These are phyloP conservation scores for Yarrowia sp. DNA, from an alignment of 805 yeast species.

Conservation along the genomic window DNA sequence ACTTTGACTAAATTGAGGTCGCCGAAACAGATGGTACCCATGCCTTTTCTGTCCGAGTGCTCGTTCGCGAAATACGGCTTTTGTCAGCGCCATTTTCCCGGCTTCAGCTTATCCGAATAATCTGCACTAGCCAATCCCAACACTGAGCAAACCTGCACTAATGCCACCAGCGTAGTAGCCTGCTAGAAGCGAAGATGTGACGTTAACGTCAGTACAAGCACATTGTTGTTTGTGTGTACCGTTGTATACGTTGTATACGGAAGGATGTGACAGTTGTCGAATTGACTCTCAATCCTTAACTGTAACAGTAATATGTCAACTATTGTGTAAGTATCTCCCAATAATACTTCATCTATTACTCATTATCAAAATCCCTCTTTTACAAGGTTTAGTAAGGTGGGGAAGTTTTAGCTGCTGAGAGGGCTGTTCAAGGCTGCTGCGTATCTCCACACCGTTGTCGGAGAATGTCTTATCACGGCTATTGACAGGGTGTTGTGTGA, in stretches of 20 bases:
- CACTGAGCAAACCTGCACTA: conserved; percentile 25
- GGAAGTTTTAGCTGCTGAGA: conserved; percentile 12
- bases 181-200: not conserved
- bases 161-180: conserved; percentile 18
- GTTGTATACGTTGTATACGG: too few species aligned
- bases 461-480: not conserved
- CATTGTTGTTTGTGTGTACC: too few species aligned
- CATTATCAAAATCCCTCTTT: not conserved
- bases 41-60: conserved; percentile 29
- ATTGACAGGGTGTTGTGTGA: not conserved
- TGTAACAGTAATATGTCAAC: not conserved
- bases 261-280: not conserved
- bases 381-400: conserved; percentile 9
- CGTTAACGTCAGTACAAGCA: too few species aligned
- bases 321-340: not conserved
- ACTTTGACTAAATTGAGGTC: conserved; percentile 33
- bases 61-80: conserved; percentile 18
- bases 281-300: not conserved
- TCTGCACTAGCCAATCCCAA: conserved; percentile 32
- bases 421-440: conserved; percentile 5
- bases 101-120: conserved; percentile 5
- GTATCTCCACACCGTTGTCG: conserved; percentile 21
- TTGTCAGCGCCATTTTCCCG: not conserved
- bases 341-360: not conserved
- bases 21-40: conserved; percentile 35